Conservation (phyloP, 768 basidiomycete genomes). For the Trametes coccinea region DNA sequence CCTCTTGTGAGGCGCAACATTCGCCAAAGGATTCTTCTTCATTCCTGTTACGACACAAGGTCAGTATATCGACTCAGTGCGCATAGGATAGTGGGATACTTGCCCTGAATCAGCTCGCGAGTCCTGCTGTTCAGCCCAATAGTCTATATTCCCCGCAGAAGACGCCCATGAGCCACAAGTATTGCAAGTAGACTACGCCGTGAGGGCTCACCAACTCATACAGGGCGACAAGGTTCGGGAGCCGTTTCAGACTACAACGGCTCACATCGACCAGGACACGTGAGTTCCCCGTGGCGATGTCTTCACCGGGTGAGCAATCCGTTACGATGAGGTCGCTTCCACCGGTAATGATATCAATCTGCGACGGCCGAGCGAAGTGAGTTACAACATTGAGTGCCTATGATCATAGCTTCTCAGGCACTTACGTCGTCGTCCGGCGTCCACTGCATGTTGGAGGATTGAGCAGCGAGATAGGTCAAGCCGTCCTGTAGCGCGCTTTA, state of each 20-base stretch:
- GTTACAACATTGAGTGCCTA: neutral
- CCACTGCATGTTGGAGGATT: neutral
- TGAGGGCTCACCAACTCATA: constrained; percentile 4
- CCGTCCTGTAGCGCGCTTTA: neutral
- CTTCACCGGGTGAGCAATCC: neutral
- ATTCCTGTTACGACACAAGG: neutral
- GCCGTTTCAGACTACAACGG: neutral
- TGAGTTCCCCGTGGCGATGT: neutral
- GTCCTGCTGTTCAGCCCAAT: neutral
- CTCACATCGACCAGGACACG: constrained; percentile 8
- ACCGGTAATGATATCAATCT: neutral
- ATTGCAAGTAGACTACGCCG: neutral
- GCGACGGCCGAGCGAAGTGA: neutral
- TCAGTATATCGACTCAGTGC: neutral
- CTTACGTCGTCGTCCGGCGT: neutral
- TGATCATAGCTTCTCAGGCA: no score
- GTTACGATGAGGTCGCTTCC: constrained; percentile 9
- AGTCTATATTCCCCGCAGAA: neutral
- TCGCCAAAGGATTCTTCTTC: neutral
- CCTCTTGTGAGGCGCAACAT: neutral
- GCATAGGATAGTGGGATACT: neutral
- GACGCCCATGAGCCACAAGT: neutral
- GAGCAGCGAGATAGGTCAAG: neutral
- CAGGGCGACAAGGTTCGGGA: constrained; percentile 2
- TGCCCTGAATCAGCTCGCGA: neutral